phyloP scores from a whole-genome alignment of 768 basidiomycete genomes.

The Rhizopogon salebrosus region DNA sequence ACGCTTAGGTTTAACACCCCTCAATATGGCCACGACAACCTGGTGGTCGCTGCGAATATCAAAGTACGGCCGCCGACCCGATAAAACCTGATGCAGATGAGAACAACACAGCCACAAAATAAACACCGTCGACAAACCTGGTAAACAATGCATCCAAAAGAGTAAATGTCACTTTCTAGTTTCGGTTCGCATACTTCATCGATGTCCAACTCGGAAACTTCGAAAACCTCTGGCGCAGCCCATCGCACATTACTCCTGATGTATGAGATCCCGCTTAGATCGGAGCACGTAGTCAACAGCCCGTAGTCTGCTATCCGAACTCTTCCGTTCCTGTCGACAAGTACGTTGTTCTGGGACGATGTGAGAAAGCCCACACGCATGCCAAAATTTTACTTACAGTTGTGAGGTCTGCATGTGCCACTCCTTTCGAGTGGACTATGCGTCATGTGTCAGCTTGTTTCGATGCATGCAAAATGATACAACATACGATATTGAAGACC shows the following conservation, averaged over 20 bases:
- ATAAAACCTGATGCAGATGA: neutral
- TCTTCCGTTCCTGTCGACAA: slow-evolving; percentile 33
- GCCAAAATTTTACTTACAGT: neutral
- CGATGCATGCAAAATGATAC: neutral
- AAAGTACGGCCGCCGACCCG: slow-evolving; percentile 14
- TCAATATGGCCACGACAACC: neutral
- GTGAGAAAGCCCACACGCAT: neutral
- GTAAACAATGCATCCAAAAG: no score
- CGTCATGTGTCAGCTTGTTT: neutral
- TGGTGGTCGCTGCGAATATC: no score
- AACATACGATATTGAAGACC: no score
- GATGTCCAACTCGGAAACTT: slow-evolving; percentile 19
- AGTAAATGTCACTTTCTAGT: no score
- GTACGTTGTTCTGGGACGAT: neutral
- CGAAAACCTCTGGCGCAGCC: slow-evolving; percentile 37
- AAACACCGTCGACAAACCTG: no score
- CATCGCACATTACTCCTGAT: slow-evolving; percentile 39
- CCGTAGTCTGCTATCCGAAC: slow-evolving; percentile 40
- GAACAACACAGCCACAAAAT: no score
- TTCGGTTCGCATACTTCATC: neutral
- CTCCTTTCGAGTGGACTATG: neutral
- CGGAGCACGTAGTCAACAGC: slow-evolving; percentile 21
- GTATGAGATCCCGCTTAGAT: slow-evolving; percentile 20
- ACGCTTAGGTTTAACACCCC: neutral
- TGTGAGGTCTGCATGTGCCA: neutral